Evolutionary conservation across 176 grass and related monocot genomes (phyloP), one percentile per base, ranked within the genome.

Genomic region (Zoysia pacifica): DNA sequence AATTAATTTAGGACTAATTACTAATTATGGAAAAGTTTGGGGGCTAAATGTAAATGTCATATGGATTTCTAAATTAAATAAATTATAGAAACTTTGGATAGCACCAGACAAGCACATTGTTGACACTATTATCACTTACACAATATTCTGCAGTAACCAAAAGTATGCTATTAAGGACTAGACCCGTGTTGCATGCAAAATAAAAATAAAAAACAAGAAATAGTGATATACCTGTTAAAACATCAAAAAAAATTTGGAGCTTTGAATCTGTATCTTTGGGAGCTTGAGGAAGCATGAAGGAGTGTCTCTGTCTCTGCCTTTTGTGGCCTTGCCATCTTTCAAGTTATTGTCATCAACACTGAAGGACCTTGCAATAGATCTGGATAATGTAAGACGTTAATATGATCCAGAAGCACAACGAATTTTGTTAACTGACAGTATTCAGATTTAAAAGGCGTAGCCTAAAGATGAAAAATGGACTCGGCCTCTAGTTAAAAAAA

Each of bases 231-330:
- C 43, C 43, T 44, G 43, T 1, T 44, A 5, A 44, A 44, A 44
- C 43, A 44, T 98, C 72, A 98, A 83, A n/a, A 85, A 98, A 69
- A 98, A 28, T 28, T 93, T 70, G 92, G 92, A 83, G 95, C 95
- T 73, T 61, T 89, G 81, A 98, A 98, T 93, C 42, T 85, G 84
- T 78, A 95, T 80, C 42, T 88, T 99, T 36, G 84, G 58, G 62
- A 81, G 79, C 48, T 18, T 81, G 62, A 89, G 36, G 18, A 44
- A 89, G 13, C 72, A 70, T 73, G 70, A 77, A 83, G 74, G 43
- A 15, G 66, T 76, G 37, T 93, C 95, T 89, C 78, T 89, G 18
- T 90, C 91, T 28, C 28, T 28, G 28, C 28, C 28, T 89, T 94
- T 98, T 80, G 81, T 71, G 28, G 39, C 65, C 87, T 94, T 94